Evolutionary conservation across 768 basidiomycete species (phyloP), one percentile per base, ranked within the genome.

Genomic region (Trichaptum fuscoviolaceum): DNA sequence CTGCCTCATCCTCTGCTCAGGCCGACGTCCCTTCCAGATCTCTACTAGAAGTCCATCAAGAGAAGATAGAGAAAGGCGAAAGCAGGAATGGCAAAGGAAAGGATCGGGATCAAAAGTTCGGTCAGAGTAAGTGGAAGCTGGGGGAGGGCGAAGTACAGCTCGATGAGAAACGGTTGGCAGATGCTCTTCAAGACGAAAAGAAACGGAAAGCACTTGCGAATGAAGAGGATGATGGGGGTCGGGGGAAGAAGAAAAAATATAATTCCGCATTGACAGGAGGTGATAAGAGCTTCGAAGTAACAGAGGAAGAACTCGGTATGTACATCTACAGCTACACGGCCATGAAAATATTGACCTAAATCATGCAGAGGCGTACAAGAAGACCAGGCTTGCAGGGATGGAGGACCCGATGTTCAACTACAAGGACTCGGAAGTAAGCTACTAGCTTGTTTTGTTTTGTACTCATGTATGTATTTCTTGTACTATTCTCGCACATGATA

Each of bases 351-450:
- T 59, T 74, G 18, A 67, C 74, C 71, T 62, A 66, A 62, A 64
- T 15, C 67, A 26, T 70, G 68, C 80, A 93, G 94, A 97, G 89
- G 92, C 91, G n/a, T 97, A 96, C 76, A 85, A 95, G 66, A 88
- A 94, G 85, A 83, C 75, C 30, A 84, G 83, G 69, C 85, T 86
- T 63, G 83, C 85, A 0, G 86, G 88, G 77, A 80, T 82, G 62
- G 92, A 95, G 66, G 95, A 97, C 76, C 95, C 95, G 3, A 97
- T 97, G 95, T 91, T 92, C 57, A 93, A 92, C 75, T 95, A 95
- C 74, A 83, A 93, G 63, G 95, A 95, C 75, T 70, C 75, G 58
- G 86, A 84, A 63, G 68, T 67, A 23, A 75, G 68, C 57, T 8
- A 58, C 20, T 52, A 52, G 20, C 20, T 52, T 12, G 12, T 20